These are phyloP conservation scores for Glycine tomentella DNA, from an alignment of 306 rosid genomes.

Conservation along the genomic window DNA sequence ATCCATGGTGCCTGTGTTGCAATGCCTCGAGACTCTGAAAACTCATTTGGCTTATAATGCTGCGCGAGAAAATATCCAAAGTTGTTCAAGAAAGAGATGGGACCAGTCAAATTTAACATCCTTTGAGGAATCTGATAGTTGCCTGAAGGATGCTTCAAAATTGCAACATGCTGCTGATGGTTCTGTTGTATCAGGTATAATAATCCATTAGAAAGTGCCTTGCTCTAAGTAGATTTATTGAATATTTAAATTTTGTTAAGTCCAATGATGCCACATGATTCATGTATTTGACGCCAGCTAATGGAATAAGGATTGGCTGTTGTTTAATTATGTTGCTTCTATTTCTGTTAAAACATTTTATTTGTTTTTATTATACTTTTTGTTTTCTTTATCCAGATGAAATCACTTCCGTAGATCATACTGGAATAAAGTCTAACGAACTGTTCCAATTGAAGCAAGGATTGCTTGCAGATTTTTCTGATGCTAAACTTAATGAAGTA, in stretches of 20 bases:
- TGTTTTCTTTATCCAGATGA: conserved; percentile 58
- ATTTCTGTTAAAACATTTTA: conserved; percentile 29
- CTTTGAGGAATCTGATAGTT: conserved; percentile 49
- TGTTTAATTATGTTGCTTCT: conserved; percentile 38
- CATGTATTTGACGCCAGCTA: neutral
- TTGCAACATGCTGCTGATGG: conserved; percentile 49
- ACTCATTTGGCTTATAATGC: conserved; percentile 69
- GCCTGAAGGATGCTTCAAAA: conserved; percentile 51
- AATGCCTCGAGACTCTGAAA: conserved; percentile 78
- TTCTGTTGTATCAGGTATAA: conserved; percentile 58
- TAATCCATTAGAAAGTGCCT: conserved; percentile 21
- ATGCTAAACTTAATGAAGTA: conserved; percentile 68
- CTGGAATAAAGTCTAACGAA: conserved; percentile 56
- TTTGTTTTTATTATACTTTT: conserved; percentile 34
- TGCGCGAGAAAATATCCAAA: conserved; percentile 62
- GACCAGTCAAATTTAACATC: conserved; percentile 62
- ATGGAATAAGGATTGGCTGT: conserved; percentile 20
- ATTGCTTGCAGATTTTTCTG: conserved; percentile 60
- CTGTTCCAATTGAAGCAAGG: conserved; percentile 59
- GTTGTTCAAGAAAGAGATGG: conserved; percentile 71
- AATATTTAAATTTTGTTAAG: neutral
- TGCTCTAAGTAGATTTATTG: neutral
- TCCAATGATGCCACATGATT: conserved; percentile 17
- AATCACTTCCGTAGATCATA: conserved; percentile 48
- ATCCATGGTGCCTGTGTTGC: conserved; percentile 82